phyloP scores from a whole-genome alignment of 1,139 yeast species.

The Scheffersomyces lignicola region DNA sequence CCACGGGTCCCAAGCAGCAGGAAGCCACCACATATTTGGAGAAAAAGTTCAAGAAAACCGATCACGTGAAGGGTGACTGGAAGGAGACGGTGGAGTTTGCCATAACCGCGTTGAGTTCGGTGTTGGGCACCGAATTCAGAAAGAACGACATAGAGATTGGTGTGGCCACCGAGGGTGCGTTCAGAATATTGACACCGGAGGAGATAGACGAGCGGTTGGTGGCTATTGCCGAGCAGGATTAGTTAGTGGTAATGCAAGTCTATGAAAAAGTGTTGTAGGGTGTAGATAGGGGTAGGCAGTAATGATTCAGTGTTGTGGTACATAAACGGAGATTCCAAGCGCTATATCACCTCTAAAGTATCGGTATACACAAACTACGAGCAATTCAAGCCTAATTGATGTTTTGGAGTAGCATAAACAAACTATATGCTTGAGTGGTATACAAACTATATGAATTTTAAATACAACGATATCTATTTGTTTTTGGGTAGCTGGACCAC shows the following conservation, averaged over 20 bases:
- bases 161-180: constrained; percentile 71
- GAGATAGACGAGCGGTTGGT: constrained; percentile 94
- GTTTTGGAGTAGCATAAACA: no score
- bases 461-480: background rate
- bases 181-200: constrained; percentile 72
- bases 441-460: no score
- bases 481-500: no score
- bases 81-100: constrained; percentile 86
- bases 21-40: constrained; percentile 91
- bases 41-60: constrained; percentile 83
- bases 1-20: constrained; percentile 97
- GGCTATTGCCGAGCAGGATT: constrained; percentile 95
- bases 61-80: constrained; percentile 80
- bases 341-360: no score
- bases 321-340: no score
- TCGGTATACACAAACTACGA: no score
- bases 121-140: constrained; percentile 89
- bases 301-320: no score
- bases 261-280: background rate
- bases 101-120: constrained; percentile 79
- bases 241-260: constrained; percentile 16
- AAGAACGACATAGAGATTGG: constrained; percentile 94
- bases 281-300: background rate
- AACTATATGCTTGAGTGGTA: no score
- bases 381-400: no score